These are phyloP conservation scores for Rhododendron vialii DNA, from an alignment of 148 eudicot genomes.

Conservation along the genomic window DNA sequence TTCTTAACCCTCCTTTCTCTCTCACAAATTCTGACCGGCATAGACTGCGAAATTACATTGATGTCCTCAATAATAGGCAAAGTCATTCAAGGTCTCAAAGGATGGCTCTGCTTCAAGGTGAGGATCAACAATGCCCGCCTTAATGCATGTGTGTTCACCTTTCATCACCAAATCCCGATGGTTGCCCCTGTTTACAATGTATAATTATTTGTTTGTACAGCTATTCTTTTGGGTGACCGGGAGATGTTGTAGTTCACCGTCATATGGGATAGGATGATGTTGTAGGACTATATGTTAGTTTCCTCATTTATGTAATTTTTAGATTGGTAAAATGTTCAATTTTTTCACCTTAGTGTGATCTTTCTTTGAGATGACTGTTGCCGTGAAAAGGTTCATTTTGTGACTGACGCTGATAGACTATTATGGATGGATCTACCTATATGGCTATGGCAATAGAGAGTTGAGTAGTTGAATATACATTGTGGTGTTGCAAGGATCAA, in stretches of 20 bases:
- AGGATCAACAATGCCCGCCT: conserved; percentile 36
- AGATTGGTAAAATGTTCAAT: background rate
- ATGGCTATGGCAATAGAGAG: background rate
- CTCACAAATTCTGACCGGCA: conserved; percentile 73
- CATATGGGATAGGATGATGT: conserved; percentile 23
- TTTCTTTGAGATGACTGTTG: background rate
- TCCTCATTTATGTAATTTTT: conserved; percentile 12
- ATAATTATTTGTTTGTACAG: conserved; percentile 59
- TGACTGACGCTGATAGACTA: background rate
- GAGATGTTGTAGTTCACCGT: conserved; percentile 23
- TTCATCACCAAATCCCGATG: conserved; percentile 15
- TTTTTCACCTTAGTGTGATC: background rate
- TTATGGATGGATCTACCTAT: background rate
- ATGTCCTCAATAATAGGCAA: conserved; percentile 67
- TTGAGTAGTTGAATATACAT: background rate
- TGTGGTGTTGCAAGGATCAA: background rate
- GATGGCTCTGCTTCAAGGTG: conserved; percentile 60
- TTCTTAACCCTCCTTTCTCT: conserved; percentile 87
- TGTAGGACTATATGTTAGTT: conserved; percentile 17
- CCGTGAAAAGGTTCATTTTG: background rate
- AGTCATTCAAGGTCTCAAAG: conserved; percentile 67
- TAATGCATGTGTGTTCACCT: conserved; percentile 6
- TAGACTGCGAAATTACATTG: conserved; percentile 69
- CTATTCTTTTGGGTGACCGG: conserved; percentile 49
- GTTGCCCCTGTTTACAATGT: conserved; percentile 31